Percentiles rank a stretch among this genome's conserved stretches.
Conservation (phyloP, 768 basidiomycete species). For the Rhizopogon vesiculosus region DNA sequence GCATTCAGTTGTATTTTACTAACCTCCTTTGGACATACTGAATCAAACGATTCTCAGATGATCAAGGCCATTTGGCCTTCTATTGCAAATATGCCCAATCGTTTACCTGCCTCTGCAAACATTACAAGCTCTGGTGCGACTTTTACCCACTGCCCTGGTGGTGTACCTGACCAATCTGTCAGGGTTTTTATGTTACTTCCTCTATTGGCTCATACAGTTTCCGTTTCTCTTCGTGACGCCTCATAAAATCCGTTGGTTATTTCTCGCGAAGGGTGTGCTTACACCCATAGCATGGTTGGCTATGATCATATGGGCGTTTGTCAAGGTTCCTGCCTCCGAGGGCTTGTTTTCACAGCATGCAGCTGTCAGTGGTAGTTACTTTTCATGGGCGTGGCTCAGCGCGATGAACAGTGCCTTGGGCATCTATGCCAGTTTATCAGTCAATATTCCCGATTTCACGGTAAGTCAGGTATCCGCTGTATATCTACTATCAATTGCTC, state of each 20-base stretch:
- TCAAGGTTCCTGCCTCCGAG: constrained; percentile 53
- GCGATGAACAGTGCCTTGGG: constrained; percentile 77
- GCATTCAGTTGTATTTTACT: neutral
- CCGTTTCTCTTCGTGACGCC: constrained; percentile 76
- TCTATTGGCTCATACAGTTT: constrained; percentile 76
- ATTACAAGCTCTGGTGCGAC: constrained; percentile 58
- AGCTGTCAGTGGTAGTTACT: constrained; percentile 45
- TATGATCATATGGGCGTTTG: constrained; percentile 77
- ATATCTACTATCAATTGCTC: neutral
- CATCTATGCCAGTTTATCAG: constrained; percentile 64
- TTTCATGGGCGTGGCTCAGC: constrained; percentile 74
- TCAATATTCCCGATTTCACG: constrained; percentile 87
- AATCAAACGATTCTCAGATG: constrained; percentile 34
- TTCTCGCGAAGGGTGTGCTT: constrained; percentile 61
- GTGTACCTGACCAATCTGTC: neutral
- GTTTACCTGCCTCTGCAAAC: constrained; percentile 47
- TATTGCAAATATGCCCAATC: constrained; percentile 58
- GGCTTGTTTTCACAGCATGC: constrained; percentile 57
- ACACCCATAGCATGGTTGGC: constrained; percentile 64
- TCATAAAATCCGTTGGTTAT: constrained; percentile 73
- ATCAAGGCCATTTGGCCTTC: constrained; percentile 84
- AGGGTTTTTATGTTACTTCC: constrained; percentile 73
- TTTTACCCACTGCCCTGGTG: neutral
- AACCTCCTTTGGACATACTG: neutral
- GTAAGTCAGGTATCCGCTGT: constrained; percentile 15